A percentile compares a stretch with the other conserved stretches of the same genome.
These are phyloP conservation scores for Mycena chlorophos DNA, from an alignment of 768 basidiomycete species.

Conservation along the genomic window DNA sequence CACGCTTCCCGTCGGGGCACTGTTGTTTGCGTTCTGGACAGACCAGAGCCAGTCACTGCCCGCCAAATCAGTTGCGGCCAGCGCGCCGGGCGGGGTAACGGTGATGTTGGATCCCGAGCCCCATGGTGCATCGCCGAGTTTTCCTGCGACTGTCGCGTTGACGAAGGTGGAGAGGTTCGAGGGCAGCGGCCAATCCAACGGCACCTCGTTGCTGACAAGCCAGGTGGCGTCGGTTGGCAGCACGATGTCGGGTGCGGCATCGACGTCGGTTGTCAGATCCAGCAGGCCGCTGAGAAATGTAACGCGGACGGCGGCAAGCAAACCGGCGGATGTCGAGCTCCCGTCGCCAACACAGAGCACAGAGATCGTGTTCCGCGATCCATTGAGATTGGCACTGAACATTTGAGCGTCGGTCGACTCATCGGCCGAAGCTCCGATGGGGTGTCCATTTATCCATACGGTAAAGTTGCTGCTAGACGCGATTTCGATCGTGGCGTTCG, in stretches of 20 bases:
- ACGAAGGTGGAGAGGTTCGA: background rate
- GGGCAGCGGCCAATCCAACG: slow-evolving; percentile 7
- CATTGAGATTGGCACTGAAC: background rate
- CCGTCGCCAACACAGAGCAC: background rate
- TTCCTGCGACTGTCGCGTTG: background rate
- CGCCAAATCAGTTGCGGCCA: background rate
- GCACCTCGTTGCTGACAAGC: background rate
- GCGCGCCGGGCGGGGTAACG: background rate
- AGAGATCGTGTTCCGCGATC: background rate
- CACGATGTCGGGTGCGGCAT: background rate
- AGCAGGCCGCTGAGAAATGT: no score
- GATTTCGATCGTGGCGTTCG: background rate
- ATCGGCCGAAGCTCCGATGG: background rate
- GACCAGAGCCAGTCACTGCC: slow-evolving; percentile 12
- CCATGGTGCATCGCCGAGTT: slow-evolving; percentile 12
- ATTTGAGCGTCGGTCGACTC: background rate
- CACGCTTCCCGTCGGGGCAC: background rate
- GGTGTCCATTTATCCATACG: background rate
- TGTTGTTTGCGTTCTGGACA: background rate
- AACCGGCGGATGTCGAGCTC: background rate
- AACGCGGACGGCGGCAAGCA: slow-evolving; percentile 7
- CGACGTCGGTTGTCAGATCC: no score
- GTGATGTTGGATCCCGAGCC: background rate
- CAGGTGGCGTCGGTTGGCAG: slow-evolving; percentile 9
- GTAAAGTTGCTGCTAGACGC: background rate